These are phyloP conservation scores for Globisporangium emineosum DNA, from an alignment of 352 stramenopile genomes.

Conservation along the genomic window DNA sequence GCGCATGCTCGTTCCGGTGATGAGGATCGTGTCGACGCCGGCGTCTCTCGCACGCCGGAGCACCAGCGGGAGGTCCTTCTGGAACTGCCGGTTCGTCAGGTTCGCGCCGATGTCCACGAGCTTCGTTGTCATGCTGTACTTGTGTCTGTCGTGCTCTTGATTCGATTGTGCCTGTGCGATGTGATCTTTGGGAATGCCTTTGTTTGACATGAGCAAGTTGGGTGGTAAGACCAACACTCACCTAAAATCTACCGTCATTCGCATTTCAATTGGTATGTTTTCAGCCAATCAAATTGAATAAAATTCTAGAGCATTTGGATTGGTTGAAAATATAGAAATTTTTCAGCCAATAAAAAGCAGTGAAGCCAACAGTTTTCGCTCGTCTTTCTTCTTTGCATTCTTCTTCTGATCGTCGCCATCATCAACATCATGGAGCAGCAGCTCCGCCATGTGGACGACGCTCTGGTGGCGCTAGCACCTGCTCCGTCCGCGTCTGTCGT, in stretches of 20 bases:
- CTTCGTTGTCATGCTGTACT: constrained; percentile 7
- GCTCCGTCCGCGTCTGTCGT: neutral
- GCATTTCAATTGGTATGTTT: neutral
- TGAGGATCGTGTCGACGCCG: constrained; percentile 77
- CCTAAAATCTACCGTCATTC: constrained; percentile 4
- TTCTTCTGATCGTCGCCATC: too few species aligned
- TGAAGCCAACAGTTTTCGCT: neutral
- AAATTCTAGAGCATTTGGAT: neutral
- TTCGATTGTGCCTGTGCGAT: neutral
- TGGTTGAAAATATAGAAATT: constrained; percentile 2
- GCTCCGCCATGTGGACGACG: neutral
- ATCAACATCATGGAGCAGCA: neutral
- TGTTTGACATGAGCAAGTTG: neutral
- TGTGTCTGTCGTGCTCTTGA: neutral
- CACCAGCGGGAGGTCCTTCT: constrained; percentile 85
- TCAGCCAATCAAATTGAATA: neutral
- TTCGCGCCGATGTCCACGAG: constrained; percentile 75
- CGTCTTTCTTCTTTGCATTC: neutral
- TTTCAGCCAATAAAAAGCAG: neutral
- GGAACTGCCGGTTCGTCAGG: constrained; percentile 62
- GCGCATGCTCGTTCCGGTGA: constrained; percentile 75
- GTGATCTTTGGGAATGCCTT: constrained; percentile 9
- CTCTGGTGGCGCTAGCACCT: neutral
- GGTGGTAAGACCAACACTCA: neutral
- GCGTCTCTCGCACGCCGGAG: constrained; percentile 73